Base-by-base conservation (phyloP, 1,284 basidiomycete genomes). In the Leccinum insolens region DNA sequence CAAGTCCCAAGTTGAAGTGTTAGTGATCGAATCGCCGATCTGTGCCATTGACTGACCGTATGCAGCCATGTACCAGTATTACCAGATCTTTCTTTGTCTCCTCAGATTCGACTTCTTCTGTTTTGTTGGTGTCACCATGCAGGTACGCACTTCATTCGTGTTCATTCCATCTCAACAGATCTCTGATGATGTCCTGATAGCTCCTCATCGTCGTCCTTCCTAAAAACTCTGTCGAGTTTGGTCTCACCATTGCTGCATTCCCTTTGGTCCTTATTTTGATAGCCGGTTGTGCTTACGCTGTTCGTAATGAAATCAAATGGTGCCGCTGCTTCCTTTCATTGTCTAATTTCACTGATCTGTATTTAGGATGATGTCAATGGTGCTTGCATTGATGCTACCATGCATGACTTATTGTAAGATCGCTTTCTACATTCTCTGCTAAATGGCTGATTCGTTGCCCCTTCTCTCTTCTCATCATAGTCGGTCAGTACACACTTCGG, bases 31-130 rank as follows among this genome's bases (percentile, higher is more conserved):
- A 11, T 34, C 62, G 17, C 37, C n/a, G 60, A 34, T 34, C 20
- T 39, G 20, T 52, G 20, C 31, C 20, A 14, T 46, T 52, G 52
- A 66, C 61, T 71, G 44, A 72, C 61, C 68, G 62, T 64, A 67
- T 67, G 59, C 65, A 94, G 91, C 85, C 49, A 94, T 94, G 92
- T 95, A 93, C 76, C 90, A 90, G 72, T 92, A 83, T 80, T 95
- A 95, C 75, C 91, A 94, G 78, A 87, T 95, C 73, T 88, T 94
- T 84, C 88, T 95, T 64, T 94, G 92, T 75, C 84, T 95, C 59
- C 86, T 95, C 73, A 94, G 94, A 77, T 94, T 95, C 75, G 93
- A 95, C 78, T 95, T 94, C 79, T 94, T 94, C 81, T 89, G 86
- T 78, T 94, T 95, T 76, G 85, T 86, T 39, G 93, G 90, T n/a